phyloP scores from a whole-genome alignment of 345 rosid genomes.

The Microthlaspi erraticum region DNA sequence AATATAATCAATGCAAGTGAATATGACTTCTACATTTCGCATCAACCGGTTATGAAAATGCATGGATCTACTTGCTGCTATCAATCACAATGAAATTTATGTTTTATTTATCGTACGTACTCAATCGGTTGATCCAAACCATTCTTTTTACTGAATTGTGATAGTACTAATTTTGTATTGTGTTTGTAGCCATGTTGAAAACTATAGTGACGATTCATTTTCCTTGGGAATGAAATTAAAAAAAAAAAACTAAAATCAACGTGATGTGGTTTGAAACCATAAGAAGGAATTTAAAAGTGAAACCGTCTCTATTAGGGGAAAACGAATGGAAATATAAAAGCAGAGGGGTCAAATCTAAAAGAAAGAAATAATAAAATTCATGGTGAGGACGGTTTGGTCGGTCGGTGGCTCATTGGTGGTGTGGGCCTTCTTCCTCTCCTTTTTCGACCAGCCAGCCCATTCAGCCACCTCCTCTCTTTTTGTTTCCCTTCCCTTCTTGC shows the following conservation, averaged over 20 bases:
- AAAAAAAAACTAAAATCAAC: background rate
- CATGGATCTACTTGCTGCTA: background rate
- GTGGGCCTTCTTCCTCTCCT: conserved; percentile 49
- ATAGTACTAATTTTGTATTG: background rate
- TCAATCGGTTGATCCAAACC: background rate
- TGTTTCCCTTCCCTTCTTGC: conserved; percentile 3
- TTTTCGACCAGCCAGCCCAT: conserved; percentile 48
- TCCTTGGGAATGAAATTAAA: background rate
- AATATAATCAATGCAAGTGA: background rate
- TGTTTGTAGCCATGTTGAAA: conserved; percentile 7
- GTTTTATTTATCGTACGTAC: background rate
- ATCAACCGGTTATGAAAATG: background rate
- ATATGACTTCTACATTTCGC: background rate
- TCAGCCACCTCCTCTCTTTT: conserved; percentile 39
- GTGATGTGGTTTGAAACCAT: conserved; percentile 30
- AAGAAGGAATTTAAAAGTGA: background rate
- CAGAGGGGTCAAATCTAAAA: conserved; percentile 43
- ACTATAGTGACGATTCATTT: conserved; percentile 16
- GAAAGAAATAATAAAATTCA: conserved; percentile 8
- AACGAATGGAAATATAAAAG: conserved; percentile 29
- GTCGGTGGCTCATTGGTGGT: conserved; percentile 50
- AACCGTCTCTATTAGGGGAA: conserved; percentile 18
- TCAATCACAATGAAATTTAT: background rate
- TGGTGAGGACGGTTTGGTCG: conserved; percentile 80
- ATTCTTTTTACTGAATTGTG: background rate